A percentile compares a stretch with the other conserved stretches of the same genome.
Evolutionary conservation across 306 rosid species (phyloP).

Genomic region (Cucurbita pepo): DNA sequence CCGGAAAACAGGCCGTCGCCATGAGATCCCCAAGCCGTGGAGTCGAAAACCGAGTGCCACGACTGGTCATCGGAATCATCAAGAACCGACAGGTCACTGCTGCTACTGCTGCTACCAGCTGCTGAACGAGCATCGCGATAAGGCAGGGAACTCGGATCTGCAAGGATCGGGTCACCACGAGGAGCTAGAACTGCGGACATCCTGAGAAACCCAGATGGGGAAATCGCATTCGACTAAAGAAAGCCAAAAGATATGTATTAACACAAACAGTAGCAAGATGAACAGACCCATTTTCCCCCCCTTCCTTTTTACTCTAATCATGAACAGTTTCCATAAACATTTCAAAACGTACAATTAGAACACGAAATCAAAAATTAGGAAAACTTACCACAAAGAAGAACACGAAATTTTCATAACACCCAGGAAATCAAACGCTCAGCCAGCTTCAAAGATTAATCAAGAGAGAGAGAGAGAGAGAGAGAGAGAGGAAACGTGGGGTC

Average conservation of each 20-base stretch:
- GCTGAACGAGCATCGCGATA: constrained; percentile 2
- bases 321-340: neutral
- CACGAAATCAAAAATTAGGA: neutral
- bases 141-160: neutral
- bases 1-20: constrained; percentile 6
- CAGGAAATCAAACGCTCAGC: neutral
- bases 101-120: neutral
- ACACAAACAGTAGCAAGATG: neutral
- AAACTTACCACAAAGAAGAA: neutral
- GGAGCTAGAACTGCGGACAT: constrained; percentile 2
- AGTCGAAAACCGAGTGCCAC: constrained; percentile 14
- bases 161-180: neutral
- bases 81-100: constrained; percentile 1
- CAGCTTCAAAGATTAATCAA: neutral
- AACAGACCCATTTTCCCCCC: neutral
- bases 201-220: constrained; percentile 1
- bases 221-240: neutral
- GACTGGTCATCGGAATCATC: constrained; percentile 20
- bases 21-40: neutral
- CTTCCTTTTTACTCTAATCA: neutral
- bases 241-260: neutral
- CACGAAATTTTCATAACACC: neutral
- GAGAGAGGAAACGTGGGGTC: neutral
- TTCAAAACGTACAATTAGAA: neutral
- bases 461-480: neutral